These are phyloP conservation scores for Rheum nobile DNA, from an alignment of 148 eudicot species.

Conservation along the genomic window DNA sequence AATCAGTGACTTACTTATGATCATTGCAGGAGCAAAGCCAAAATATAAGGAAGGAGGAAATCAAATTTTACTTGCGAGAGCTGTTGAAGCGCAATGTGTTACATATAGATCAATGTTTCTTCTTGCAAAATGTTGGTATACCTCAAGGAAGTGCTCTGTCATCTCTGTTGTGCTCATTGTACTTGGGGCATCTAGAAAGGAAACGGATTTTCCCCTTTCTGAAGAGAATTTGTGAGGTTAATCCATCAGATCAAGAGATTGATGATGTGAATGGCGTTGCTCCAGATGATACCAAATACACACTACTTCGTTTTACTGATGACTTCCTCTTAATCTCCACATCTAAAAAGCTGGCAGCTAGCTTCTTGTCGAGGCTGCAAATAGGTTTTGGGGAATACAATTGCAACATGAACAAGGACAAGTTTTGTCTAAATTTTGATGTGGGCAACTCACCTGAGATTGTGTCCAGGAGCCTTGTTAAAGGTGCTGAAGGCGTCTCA, in stretches of 20 bases:
- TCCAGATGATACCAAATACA: conserved; percentile 20
- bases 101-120: conserved; percentile 31
- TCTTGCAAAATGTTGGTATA: conserved; percentile 76
- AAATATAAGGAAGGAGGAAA: conserved; percentile 34
- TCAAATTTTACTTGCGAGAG: conserved; percentile 35
- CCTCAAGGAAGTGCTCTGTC: conserved; percentile 92
- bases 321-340: conserved; percentile 78
- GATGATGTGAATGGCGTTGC: conserved; percentile 5
- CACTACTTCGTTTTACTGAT: conserved; percentile 72
- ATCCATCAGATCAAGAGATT: conserved; percentile 9
- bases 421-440: conserved; percentile 62
- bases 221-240: conserved; percentile 17
- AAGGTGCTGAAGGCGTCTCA: conserved; percentile 44
- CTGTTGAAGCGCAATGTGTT: conserved; percentile 68
- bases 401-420: conserved; percentile 70
- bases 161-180: conserved; percentile 69
- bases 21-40: conserved; percentile 44
- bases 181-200: conserved; percentile 73
- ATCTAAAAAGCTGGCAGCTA: conserved; percentile 53
- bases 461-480: conserved; percentile 29
- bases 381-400: conserved; percentile 73
- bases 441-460: conserved; percentile 11
- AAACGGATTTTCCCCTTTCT: conserved; percentile 46
- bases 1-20: neutral
- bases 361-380: conserved; percentile 44